Evolutionary conservation across 2,329 filamentous ascomycete species (phyloP).

Genomic region (Parastagonospora avenae): DNA sequence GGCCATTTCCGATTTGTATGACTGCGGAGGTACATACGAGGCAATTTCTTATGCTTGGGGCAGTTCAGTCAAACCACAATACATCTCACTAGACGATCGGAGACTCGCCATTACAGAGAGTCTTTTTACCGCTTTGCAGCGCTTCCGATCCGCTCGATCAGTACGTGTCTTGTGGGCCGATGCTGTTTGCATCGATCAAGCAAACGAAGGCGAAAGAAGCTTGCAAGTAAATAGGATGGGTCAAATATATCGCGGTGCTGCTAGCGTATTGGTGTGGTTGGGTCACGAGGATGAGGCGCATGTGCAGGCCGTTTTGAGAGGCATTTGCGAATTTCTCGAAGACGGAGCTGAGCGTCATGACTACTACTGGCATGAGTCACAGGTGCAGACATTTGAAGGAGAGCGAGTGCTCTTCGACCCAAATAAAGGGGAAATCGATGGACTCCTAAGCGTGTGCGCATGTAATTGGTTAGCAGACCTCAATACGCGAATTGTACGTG

Average conservation of each 20-base stretch:
- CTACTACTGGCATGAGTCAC: background rate
- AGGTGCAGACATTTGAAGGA: background rate
- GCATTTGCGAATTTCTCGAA: background rate
- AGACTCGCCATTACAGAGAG: background rate
- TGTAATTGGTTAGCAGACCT: no score
- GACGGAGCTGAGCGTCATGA: background rate
- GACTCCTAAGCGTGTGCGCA: background rate
- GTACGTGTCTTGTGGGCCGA: conserved; percentile 16
- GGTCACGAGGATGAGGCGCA: conserved; percentile 6
- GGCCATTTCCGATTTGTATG: background rate
- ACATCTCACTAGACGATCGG: background rate
- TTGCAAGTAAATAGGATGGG: conserved; percentile 19
- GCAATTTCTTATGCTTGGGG: conserved; percentile 21
- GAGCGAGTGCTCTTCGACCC: background rate
- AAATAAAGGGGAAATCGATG: background rate
- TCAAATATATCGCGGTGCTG: conserved; percentile 6
- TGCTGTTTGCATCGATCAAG: conserved; percentile 21
- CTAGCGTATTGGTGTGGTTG: conserved; percentile 2
- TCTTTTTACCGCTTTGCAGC: conserved; percentile 1
- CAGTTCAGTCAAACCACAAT: background rate
- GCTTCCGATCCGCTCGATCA: background rate
- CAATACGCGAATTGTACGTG: no score
- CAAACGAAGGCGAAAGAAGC: conserved; percentile 11
- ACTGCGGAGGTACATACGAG: conserved; percentile 1
- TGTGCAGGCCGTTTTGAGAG: background rate